These are phyloP conservation scores for Phytopythium chamaehyphon DNA, from an alignment of 352 stramenopile species.

Conservation along the genomic window DNA sequence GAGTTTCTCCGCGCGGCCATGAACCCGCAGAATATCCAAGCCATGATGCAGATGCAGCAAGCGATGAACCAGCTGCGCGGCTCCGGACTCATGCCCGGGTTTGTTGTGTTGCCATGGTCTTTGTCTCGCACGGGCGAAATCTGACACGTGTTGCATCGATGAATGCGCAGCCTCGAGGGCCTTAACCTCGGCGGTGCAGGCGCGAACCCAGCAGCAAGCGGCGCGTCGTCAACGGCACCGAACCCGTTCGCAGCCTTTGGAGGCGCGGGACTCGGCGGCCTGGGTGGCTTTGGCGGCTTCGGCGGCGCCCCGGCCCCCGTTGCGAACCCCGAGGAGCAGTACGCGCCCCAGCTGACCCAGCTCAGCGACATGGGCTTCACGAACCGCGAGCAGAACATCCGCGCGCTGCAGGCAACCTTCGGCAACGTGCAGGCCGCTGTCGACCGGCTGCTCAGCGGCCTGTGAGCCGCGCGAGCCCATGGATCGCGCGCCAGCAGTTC, in stretches of 20 bases:
- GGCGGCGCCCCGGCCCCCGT: slow-evolving; percentile 21
- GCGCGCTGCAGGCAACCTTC: slow-evolving; percentile 76
- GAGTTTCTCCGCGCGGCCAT: slow-evolving; percentile 82
- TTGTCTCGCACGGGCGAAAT: not conserved
- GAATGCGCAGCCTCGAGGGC: slow-evolving; percentile 34
- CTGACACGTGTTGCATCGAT: not conserved
- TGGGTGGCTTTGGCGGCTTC: slow-evolving; percentile 32
- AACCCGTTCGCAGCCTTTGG: slow-evolving; percentile 58
- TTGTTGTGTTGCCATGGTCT: not conserved
- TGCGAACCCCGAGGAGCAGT: slow-evolving; percentile 77
- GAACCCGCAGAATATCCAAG: slow-evolving; percentile 89
- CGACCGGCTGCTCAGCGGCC: slow-evolving; percentile 80
- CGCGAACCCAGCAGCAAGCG: slow-evolving; percentile 8
- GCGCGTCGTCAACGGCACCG: slow-evolving; percentile 12
- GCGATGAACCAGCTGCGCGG: slow-evolving; percentile 82
- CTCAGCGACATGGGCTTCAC: slow-evolving; percentile 90
- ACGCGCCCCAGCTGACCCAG: slow-evolving; percentile 86
- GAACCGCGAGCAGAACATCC: slow-evolving; percentile 86
- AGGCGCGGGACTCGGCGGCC: slow-evolving; percentile 13
- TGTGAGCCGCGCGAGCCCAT: slow-evolving; percentile 15
- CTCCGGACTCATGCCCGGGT: slow-evolving; percentile 67
- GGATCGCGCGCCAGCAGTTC: not conserved
- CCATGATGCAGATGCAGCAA: slow-evolving; percentile 90
- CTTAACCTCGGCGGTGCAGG: slow-evolving; percentile 33
- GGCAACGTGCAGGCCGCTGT: slow-evolving; percentile 90